A percentile compares a stretch with the other conserved stretches of the same genome.
These are phyloP conservation scores for Lasiosphaeria ovina DNA, from an alignment of 495 filamentous ascomycete genomes.

Conservation along the genomic window DNA sequence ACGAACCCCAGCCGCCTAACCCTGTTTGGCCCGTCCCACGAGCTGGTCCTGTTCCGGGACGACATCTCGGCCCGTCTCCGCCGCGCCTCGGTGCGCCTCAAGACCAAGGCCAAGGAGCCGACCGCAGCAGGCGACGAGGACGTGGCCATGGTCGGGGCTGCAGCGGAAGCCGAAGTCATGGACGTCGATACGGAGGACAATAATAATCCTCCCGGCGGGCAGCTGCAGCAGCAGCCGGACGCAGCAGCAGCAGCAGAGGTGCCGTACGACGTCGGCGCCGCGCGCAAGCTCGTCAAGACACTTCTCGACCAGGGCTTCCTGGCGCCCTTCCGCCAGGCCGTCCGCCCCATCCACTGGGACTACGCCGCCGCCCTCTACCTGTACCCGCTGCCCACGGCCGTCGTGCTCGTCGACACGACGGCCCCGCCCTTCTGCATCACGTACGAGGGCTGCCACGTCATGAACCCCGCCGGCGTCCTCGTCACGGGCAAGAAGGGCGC, in stretches of 20 bases:
- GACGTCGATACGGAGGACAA: conserved; percentile 40
- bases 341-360: conserved; percentile 86
- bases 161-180: conserved; percentile 35
- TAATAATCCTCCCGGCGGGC: not conserved
- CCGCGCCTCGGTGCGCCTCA: conserved; percentile 66
- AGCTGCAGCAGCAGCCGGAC: conserved; percentile 1
- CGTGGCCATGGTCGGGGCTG: conserved; percentile 34
- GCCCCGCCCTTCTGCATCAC: conserved; percentile 77
- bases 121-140: conserved; percentile 24
- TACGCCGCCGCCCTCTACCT: conserved; percentile 67
- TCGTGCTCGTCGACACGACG: conserved; percentile 80
- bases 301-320: conserved; percentile 89
- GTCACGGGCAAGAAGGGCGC: conserved; percentile 59
- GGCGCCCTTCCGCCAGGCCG: conserved; percentile 74
- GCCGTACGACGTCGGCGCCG: conserved; percentile 54
- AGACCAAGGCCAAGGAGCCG: conserved; percentile 23
- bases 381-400: conserved; percentile 81
- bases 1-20: conserved; percentile 79
- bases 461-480: conserved; percentile 84
- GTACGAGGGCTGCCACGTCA: conserved; percentile 92
- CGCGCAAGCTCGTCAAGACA: conserved; percentile 87
- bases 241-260: conserved; percentile 18
- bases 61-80: conserved; percentile 76
- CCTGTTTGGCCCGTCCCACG: conserved; percentile 81
- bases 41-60: conserved; percentile 82